These are phyloP conservation scores for Xylariaceae sp. DNA, from an alignment of 2,329 filamentous ascomycete genomes.

Conservation along the genomic window DNA sequence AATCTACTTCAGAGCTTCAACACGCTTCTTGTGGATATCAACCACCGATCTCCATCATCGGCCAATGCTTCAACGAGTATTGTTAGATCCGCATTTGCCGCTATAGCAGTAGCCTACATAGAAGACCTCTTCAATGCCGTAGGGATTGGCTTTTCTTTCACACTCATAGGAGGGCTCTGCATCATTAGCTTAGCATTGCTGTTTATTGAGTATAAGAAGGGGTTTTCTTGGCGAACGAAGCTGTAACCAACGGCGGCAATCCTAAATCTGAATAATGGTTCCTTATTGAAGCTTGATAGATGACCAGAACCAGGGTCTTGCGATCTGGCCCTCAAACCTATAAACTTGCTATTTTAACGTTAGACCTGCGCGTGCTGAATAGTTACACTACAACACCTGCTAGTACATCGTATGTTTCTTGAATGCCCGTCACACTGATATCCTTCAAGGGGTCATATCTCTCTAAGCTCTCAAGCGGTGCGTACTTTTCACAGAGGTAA, in stretches of 20 bases:
- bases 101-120: slow-evolving; percentile 6
- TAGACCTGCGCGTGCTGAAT: no score
- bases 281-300: no score
- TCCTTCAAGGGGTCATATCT: slow-evolving; percentile 30
- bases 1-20: slow-evolving; percentile 2
- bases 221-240: background rate
- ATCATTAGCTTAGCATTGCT: slow-evolving; percentile 1
- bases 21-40: slow-evolving; percentile 10
- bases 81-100: slow-evolving; percentile 7
- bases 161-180: slow-evolving; percentile 4
- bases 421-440: slow-evolving; percentile 12
- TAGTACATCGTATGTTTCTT: background rate
- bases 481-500: slow-evolving; percentile 36
- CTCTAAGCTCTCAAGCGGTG: slow-evolving; percentile 27
- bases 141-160: slow-evolving; percentile 7
- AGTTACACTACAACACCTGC: no score
- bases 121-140: slow-evolving; percentile 4
- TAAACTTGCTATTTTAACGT: no score
- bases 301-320: no score
- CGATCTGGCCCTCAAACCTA: no score
- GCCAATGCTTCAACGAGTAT: slow-evolving; percentile 8
- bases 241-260: no score
- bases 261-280: no score
- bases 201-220: slow-evolving; percentile 1
- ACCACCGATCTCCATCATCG: slow-evolving; percentile 4